Percentiles rank a stretch among this genome's conserved stretches.
These are phyloP conservation scores for Tricholoma matsutake DNA, from an alignment of 768 basidiomycete genomes.

Conservation along the genomic window DNA sequence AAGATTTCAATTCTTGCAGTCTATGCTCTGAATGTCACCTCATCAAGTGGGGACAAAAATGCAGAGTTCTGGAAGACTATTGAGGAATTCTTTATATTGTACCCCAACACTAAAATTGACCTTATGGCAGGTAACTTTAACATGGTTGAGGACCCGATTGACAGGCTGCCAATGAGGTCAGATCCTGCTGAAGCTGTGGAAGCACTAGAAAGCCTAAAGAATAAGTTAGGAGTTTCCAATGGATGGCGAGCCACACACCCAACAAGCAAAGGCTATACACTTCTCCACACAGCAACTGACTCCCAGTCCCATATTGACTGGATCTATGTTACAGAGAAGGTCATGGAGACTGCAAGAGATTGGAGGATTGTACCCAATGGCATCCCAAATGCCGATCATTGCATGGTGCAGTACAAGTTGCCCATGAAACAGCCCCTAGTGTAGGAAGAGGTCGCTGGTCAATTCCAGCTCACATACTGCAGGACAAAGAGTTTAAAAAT, in stretches of 20 bases:
- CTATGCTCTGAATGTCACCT: constrained; percentile 32
- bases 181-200: constrained; percentile 15
- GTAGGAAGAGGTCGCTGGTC: constrained; percentile 6
- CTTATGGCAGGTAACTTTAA: constrained; percentile 42
- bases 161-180: constrained; percentile 25
- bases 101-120: constrained; percentile 21
- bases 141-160: constrained; percentile 35
- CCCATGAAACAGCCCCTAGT: constrained; percentile 19
- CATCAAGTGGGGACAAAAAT: constrained; percentile 15
- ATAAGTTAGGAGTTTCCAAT: constrained; percentile 17
- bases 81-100: constrained; percentile 7
- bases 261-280: constrained; percentile 22
- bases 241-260: constrained; percentile 32
- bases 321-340: constrained; percentile 26
- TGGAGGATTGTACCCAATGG: constrained; percentile 22
- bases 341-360: constrained; percentile 12
- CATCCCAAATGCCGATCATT: constrained; percentile 29
- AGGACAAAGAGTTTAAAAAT: background rate
- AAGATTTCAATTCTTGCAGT: constrained; percentile 27
- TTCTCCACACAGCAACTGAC: constrained; percentile 11
- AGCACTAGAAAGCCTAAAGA: constrained; percentile 21
- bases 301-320: constrained; percentile 32
- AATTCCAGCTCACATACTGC: background rate
- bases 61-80: constrained; percentile 5
- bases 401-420: constrained; percentile 22